Conservation (phyloP, 768 basidiomycete species). For the Asterophora parasitica region DNA sequence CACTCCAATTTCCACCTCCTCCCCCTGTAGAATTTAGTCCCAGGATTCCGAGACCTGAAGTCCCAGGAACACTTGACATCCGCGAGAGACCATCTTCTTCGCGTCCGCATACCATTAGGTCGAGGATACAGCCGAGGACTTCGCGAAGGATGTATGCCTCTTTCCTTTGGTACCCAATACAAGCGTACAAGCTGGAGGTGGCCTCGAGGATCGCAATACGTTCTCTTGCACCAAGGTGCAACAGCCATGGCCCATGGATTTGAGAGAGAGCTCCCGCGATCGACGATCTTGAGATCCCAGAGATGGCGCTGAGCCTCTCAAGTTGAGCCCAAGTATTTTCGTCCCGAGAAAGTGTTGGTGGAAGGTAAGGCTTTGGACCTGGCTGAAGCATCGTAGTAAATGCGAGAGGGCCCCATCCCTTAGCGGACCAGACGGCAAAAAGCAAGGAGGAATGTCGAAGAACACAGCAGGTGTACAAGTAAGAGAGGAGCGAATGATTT, state of each 20-base stretch:
- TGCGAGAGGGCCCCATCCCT: conserved; percentile 81
- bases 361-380: conserved; percentile 52
- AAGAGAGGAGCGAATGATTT: conserved; percentile 58
- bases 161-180: conserved; percentile 81
- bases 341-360: conserved; percentile 49
- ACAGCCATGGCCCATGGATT: conserved; percentile 83
- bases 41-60: conserved; percentile 45
- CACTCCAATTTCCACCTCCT: conserved; percentile 38
- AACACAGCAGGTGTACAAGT: conserved; percentile 63
- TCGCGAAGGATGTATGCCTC: conserved; percentile 86
- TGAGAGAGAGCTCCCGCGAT: conserved; percentile 65
- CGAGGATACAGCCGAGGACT: conserved; percentile 78
- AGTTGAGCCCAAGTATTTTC: conserved; percentile 46
- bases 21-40: conserved; percentile 31
- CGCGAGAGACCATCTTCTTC: conserved; percentile 60
- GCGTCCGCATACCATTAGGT: conserved; percentile 79
- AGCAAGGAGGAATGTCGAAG: conserved; percentile 72
- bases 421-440: conserved; percentile 79
- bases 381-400: conserved; percentile 72
- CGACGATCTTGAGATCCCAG: conserved; percentile 63
- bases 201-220: conserved; percentile 67
- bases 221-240: conserved; percentile 74
- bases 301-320: conserved; percentile 63
- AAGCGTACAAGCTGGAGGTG: conserved; percentile 71
- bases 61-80: conserved; percentile 34